Percentiles rank a stretch among this genome's conserved stretches.
phyloP scores from a whole-genome alignment of 2,329 filamentous ascomycete genomes.

The Neonectria coccinea region DNA sequence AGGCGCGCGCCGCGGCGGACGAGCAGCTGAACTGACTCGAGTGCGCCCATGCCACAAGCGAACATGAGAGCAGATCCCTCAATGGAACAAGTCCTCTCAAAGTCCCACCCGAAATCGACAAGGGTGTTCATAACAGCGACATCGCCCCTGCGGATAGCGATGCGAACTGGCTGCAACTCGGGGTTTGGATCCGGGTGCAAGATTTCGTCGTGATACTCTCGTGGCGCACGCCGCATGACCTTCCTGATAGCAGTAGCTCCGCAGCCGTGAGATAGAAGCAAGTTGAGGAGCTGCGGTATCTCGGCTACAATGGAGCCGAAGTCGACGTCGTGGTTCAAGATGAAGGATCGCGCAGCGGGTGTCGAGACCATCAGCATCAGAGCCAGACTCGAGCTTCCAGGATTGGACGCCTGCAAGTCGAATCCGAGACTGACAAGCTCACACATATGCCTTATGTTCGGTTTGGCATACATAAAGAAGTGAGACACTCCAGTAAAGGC shows the following conservation, averaged over 20 bases:
- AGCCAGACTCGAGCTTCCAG: slow-evolving; percentile 13
- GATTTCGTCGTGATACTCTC: slow-evolving; percentile 23
- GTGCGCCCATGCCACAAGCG: slow-evolving; percentile 32
- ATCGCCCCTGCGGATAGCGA: slow-evolving; percentile 22
- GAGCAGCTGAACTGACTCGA: slow-evolving; percentile 35
- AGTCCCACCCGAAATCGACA: slow-evolving; percentile 34
- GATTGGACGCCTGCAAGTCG: slow-evolving; percentile 19
- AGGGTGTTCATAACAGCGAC: slow-evolving; percentile 20
- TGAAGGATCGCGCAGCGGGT: slow-evolving; percentile 3
- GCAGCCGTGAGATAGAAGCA: background rate
- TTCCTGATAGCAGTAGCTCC: slow-evolving; percentile 10
- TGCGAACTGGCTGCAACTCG: slow-evolving; percentile 11
- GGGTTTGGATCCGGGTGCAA: slow-evolving; percentile 24
- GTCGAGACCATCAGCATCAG: slow-evolving; percentile 13
- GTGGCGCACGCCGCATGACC: slow-evolving; percentile 35
- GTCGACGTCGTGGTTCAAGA: slow-evolving; percentile 38
- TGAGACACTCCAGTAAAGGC: slow-evolving; percentile 18
- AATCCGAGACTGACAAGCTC: slow-evolving; percentile 30
- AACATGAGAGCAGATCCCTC: slow-evolving; percentile 40
- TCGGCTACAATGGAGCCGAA: slow-evolving; percentile 31
- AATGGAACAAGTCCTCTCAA: slow-evolving; percentile 28
- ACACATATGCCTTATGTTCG: background rate
- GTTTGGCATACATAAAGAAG: background rate
- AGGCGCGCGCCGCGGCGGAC: slow-evolving; percentile 34
- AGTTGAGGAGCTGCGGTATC: slow-evolving; percentile 30